Evolutionary conservation across 1,284 basidiomycete genomes (phyloP), one percentile per base, ranked within the genome.

Genomic region (Erythrobasidium hasegawianum): DNA sequence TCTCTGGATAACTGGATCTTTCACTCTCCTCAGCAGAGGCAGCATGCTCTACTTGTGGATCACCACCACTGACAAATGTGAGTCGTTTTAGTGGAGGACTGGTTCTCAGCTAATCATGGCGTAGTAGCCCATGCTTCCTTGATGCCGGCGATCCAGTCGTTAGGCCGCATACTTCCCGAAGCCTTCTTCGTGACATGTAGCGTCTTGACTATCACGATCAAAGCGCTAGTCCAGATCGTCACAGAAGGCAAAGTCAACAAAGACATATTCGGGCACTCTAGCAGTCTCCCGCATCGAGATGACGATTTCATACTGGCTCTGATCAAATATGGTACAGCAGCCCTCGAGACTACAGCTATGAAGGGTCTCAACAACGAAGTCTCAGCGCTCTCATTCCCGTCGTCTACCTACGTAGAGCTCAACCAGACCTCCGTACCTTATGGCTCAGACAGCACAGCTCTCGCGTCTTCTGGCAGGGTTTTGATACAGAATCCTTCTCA

Each of bases 321-420:
- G 11, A 57, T 65, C 55, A 65, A 65, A 24, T 65, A 57, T 29
- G 62, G 62, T 13, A 52, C 62, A 33, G 62, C 62, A 26, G 50
- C 55, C 22, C 27, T 65, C 8, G 62, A 65, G 39, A 58, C 62
- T 18, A 65, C 62, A 11, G 62, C 62, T 16, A 65, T 65, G 62
- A 65, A 65, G 29, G 62, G 62, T 26, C 24, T 65, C 9, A 65
- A 65, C 47, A 65, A 65, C 47, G 55, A 65, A 58, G 62, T 65
- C 1, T 57, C 62, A 7, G 47, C 55, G 43, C 43, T 65, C 10
- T 49, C 55, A 1, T 24, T 50, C 54, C 62, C 62, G 11, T 24
- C 55, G 3, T 47, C 43, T 13, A 65, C 55, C 4, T 65, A 58
- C 47, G 62, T 65, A 2, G 62, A 65, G 29, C 47, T 65, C 1